Percentiles rank a stretch among this genome's conserved stretches.
phyloP scores from a whole-genome alignment of 257 asterid genomes.

The Phtheirospermum japonicum region DNA sequence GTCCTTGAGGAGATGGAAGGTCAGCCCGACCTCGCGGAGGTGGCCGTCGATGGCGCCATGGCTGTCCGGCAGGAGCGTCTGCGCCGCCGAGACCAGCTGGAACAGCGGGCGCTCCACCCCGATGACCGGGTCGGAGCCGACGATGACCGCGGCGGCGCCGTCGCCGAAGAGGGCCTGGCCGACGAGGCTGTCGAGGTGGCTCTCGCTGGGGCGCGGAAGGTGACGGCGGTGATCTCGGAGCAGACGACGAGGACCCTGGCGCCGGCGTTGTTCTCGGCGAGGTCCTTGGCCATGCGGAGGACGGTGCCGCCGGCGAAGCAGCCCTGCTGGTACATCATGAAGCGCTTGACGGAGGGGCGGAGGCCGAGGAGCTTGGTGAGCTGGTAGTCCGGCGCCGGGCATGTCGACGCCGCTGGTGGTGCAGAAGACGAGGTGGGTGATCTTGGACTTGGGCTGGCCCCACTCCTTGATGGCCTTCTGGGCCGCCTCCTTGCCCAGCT shows the following conservation, averaged over 20 bases:
- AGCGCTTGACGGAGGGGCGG: constrained; percentile 58
- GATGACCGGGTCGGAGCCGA: constrained; percentile 47
- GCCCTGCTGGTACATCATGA: constrained; percentile 83
- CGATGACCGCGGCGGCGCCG: constrained; percentile 57
- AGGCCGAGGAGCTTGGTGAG: constrained; percentile 76
- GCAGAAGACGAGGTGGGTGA: constrained; percentile 73
- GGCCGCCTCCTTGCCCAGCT: constrained; percentile 80
- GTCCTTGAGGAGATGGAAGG: constrained; percentile 47
- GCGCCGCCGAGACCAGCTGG: constrained; percentile 52
- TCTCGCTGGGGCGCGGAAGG: constrained; percentile 55
- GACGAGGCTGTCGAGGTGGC: constrained; percentile 52
- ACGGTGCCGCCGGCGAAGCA: constrained; percentile 75
- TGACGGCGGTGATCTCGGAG: constrained; percentile 58
- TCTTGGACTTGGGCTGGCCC: constrained; percentile 83
- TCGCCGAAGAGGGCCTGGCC: constrained; percentile 65
- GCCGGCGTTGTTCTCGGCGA: constrained; percentile 73
- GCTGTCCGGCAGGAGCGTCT: constrained; percentile 58
- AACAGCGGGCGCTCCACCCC: constrained; percentile 55
- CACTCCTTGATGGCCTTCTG: constrained; percentile 79
- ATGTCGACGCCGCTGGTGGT: constrained; percentile 86
- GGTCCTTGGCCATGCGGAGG: constrained; percentile 70
- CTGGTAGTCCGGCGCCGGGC: constrained; percentile 85
- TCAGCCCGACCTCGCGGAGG: constrained; percentile 58
- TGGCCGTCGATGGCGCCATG: constrained; percentile 55
- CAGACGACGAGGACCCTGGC: constrained; percentile 65